Conservation (phyloP, 2,329 filamentous ascomycete genomes). For the Colletotrichum godetiae region DNA sequence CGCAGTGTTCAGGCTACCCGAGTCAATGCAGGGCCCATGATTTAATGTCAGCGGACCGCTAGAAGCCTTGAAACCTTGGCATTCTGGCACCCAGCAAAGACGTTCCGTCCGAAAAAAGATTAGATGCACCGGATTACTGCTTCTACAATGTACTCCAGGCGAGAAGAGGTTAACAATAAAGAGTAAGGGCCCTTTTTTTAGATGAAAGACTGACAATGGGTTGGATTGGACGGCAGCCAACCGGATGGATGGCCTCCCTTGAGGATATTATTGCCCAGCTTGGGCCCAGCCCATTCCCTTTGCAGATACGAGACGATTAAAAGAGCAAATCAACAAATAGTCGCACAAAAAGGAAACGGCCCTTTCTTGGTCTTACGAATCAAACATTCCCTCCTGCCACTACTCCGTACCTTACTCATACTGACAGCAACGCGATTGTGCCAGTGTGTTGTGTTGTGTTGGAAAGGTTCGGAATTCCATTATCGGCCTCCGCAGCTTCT, state of each 20-base stretch:
- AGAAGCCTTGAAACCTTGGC: neutral
- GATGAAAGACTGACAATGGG: constrained; percentile 1
- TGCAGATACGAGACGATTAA: constrained; percentile 18
- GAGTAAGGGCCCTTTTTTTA: neutral
- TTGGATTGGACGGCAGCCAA: neutral
- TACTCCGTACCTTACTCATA: neutral
- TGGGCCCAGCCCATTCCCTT: constrained; percentile 13
- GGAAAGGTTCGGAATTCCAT: neutral
- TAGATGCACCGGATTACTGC: constrained; percentile 10
- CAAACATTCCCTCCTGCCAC: neutral
- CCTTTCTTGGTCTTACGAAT: neutral
- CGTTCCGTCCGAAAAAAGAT: constrained; percentile 23
- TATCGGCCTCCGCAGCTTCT: neutral
- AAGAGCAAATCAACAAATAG: neutral
- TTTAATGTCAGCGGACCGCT: constrained; percentile 17
- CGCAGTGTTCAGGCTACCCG: constrained; percentile 16
- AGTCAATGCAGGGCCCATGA: constrained; percentile 9
- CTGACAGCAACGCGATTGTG: neutral
- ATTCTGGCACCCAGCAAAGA: constrained; percentile 23
- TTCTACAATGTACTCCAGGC: neutral
- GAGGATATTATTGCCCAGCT: constrained; percentile 2
- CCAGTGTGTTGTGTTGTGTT: too few relatives aligned
- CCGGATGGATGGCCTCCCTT: constrained; percentile 13
- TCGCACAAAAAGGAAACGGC: constrained; percentile 23
- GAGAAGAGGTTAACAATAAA: constrained; percentile 2